phyloP scores from a whole-genome alignment of 805 yeast genomes.

The Wickerhamiella lipophila region DNA sequence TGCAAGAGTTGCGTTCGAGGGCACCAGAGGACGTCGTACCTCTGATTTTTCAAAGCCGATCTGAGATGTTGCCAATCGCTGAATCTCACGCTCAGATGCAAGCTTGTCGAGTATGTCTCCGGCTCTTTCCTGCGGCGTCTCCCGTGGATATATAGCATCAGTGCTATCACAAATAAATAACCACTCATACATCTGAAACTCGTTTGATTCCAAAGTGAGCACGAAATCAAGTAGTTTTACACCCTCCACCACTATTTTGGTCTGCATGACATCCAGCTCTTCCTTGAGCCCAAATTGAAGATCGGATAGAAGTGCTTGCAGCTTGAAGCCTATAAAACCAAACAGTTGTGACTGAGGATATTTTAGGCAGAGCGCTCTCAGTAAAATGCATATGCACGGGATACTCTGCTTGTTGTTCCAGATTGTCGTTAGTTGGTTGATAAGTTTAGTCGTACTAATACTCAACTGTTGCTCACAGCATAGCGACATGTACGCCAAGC shows the following conservation, averaged over 20 bases:
- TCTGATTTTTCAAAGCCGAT: slow-evolving; percentile 9
- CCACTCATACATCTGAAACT: slow-evolving; percentile 72
- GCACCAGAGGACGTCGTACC: slow-evolving; percentile 27
- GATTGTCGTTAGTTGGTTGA: slow-evolving; percentile 19
- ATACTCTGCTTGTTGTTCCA: slow-evolving; percentile 36
- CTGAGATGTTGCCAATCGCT: slow-evolving; percentile 24
- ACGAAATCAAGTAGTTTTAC: slow-evolving; percentile 71
- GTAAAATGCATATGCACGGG: slow-evolving; percentile 36
- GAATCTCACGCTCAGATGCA: slow-evolving; percentile 24
- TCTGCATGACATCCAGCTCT: slow-evolving; percentile 10
- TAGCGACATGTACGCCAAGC: slow-evolving; percentile 52
- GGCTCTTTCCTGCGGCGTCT: slow-evolving; percentile 19
- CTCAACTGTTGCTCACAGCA: slow-evolving; percentile 38
- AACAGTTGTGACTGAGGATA: slow-evolving; percentile 59
- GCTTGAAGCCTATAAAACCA: slow-evolving; percentile 49
- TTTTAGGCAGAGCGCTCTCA: slow-evolving; percentile 53
- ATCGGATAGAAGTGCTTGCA: slow-evolving; percentile 40
- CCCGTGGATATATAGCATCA: slow-evolving; percentile 36
- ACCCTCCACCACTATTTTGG: slow-evolving; percentile 28
- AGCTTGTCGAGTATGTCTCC: slow-evolving; percentile 39
- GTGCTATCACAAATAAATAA: slow-evolving; percentile 61
- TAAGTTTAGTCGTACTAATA: slow-evolving; percentile 17
- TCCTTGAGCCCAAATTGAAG: slow-evolving; percentile 23
- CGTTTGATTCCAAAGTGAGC: slow-evolving; percentile 57
- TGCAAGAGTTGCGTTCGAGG: slow-evolving; percentile 13